A percentile compares a stretch with the other conserved stretches of the same genome.
These are phyloP conservation scores for Exophiala oligosperma DNA, from an alignment of 2,329 filamentous ascomycete species.

Conservation along the genomic window DNA sequence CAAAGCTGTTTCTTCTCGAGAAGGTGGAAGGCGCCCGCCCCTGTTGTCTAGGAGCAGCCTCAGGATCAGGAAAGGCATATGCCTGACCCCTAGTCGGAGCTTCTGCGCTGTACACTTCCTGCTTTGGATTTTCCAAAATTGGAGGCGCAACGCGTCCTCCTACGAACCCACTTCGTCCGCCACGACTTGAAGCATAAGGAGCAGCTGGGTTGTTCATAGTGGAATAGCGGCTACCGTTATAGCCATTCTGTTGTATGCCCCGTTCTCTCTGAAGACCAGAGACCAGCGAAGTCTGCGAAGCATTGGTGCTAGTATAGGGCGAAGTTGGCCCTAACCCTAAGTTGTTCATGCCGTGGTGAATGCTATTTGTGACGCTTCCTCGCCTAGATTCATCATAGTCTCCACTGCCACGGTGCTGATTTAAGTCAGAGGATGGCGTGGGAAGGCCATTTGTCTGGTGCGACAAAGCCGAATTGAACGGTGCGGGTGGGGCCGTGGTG, in stretches of 20 bases:
- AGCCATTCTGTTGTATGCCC: conserved; percentile 40
- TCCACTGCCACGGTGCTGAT: conserved; percentile 44
- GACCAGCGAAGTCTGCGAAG: conserved; percentile 47
- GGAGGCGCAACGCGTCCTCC: conserved; percentile 49
- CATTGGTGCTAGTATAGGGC: conserved; percentile 43
- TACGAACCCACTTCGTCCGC: conserved; percentile 44
- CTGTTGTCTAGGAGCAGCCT: conserved; percentile 35
- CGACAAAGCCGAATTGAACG: conserved; percentile 39
- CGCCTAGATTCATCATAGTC: conserved; percentile 49
- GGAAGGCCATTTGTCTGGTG: conserved; percentile 50
- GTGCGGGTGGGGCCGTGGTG: conserved; percentile 39
- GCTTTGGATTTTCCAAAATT: conserved; percentile 50
- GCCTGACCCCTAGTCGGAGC: conserved; percentile 51
- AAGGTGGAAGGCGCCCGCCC: conserved; percentile 37
- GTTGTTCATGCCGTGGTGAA: conserved; percentile 51
- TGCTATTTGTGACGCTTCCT: conserved; percentile 50
- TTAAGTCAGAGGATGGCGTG: conserved; percentile 57
- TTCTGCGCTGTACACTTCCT: conserved; percentile 52
- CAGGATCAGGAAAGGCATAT: conserved; percentile 53
- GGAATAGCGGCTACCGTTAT: conserved; percentile 44
- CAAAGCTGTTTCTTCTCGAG: conserved; percentile 47
- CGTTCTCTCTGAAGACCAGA: conserved; percentile 45
- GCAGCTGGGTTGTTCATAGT: conserved; percentile 40
- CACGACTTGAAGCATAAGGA: conserved; percentile 37
- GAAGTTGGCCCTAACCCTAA: conserved; percentile 49